Evolutionary conservation across 2,329 filamentous ascomycete genomes (phyloP).

Genomic region (Trichoderma sp.): DNA sequence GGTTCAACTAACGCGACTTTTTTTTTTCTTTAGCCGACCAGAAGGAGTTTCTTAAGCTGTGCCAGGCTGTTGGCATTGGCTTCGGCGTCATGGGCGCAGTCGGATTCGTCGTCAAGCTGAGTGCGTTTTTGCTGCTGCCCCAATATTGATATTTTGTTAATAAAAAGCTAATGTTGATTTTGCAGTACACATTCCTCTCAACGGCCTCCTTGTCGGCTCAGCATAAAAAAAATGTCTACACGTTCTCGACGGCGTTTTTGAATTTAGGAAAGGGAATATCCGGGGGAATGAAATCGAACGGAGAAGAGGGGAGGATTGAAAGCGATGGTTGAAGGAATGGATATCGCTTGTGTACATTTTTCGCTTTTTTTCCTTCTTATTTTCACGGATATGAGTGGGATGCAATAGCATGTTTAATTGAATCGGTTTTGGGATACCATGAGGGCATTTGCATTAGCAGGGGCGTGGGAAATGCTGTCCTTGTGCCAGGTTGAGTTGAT

Average conservation of each 20-base stretch:
- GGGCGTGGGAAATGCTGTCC: too few relatives aligned
- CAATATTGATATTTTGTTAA: not conserved
- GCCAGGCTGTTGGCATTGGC: conserved; percentile 66
- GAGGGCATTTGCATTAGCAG: not conserved
- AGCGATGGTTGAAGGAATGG: not conserved
- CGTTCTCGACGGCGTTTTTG: conserved; percentile 12
- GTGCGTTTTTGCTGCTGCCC: conserved; percentile 43
- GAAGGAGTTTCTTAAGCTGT: conserved; percentile 48
- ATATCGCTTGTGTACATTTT: conserved; percentile 16
- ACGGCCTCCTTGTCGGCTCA: conserved; percentile 69
- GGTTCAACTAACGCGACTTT: not conserved
- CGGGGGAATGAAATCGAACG: not conserved
- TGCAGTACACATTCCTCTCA: conserved; percentile 67
- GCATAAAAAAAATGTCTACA: conserved; percentile 47
- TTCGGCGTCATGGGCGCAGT: conserved; percentile 72
- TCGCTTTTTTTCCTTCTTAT: not conserved
- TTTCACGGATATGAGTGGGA: conserved; percentile 17
- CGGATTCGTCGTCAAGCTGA: conserved; percentile 70
- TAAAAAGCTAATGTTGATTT: conserved; percentile 10
- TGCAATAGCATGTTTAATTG: conserved; percentile 23
- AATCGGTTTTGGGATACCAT: conserved; percentile 17
- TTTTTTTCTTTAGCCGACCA: conserved; percentile 40
- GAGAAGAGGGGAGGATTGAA: not conserved
- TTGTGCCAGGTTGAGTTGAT: not conserved
- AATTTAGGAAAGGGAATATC: not conserved